A percentile compares a stretch with the other conserved stretches of the same genome.
These are phyloP conservation scores for Lenzites betulinus DNA, from an alignment of 768 basidiomycete genomes.

Conservation along the genomic window DNA sequence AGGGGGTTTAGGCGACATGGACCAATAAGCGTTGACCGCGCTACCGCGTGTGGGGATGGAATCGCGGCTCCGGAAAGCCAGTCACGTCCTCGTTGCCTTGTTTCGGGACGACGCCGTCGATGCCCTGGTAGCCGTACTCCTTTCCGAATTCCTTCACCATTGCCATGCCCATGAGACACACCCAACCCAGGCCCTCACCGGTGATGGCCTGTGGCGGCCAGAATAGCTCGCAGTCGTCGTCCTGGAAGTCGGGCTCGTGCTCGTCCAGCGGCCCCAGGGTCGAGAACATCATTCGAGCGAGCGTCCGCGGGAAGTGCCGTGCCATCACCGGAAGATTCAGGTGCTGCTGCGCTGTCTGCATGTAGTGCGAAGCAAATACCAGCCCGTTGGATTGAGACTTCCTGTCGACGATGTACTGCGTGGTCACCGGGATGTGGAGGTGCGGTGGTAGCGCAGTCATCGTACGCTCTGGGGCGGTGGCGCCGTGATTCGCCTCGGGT, in stretches of 20 bases:
- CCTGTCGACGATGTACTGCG: conserved; percentile 9
- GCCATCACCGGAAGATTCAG: conserved; percentile 69
- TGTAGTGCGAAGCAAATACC: background rate
- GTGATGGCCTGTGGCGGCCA: conserved; percentile 77
- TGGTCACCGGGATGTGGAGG: conserved; percentile 26
- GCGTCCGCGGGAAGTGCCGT: conserved; percentile 74
- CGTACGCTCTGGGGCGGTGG: conserved; percentile 27
- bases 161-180: conserved; percentile 84
- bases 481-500: conserved; percentile 17
- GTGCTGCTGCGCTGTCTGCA: conserved; percentile 30
- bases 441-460: conserved; percentile 12
- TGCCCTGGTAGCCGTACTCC: conserved; percentile 69
- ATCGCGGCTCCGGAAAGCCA: conserved; percentile 14
- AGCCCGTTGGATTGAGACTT: conserved; percentile 20
- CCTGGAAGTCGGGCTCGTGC: conserved; percentile 80
- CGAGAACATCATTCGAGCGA: conserved; percentile 69
- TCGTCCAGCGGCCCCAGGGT: conserved; percentile 66
- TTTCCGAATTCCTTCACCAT: conserved; percentile 85
- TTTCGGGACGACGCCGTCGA: conserved; percentile 73
- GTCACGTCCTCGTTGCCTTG: conserved; percentile 25
- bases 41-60: conserved; percentile 10
- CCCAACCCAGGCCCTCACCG: conserved; percentile 82
- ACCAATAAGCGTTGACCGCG: background rate
- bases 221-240: conserved; percentile 83
- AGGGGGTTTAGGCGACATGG: background rate